phyloP scores from a whole-genome alignment of 148 eudicot genomes.

The Vaccinium vitisidaea region DNA sequence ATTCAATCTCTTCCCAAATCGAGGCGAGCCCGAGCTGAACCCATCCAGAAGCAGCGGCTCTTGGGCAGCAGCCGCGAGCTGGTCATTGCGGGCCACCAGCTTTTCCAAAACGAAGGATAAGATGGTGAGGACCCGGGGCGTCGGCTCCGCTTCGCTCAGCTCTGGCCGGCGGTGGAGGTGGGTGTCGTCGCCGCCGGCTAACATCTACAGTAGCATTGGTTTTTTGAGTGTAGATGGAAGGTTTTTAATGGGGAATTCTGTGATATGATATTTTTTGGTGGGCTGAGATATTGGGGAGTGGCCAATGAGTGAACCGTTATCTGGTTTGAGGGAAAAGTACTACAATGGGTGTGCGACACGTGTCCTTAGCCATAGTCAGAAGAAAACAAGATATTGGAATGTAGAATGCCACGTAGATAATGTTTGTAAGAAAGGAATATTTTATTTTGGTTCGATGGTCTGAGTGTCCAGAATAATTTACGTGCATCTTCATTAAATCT shows the following conservation, averaged over 20 bases:
- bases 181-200: constrained; percentile 21
- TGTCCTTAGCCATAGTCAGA: constrained; percentile 1
- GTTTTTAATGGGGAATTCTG: background rate
- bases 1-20: constrained; percentile 50
- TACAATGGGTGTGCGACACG: constrained; percentile 21
- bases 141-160: constrained; percentile 29
- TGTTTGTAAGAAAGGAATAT: background rate
- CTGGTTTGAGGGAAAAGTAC: constrained; percentile 17
- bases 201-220: constrained; percentile 26
- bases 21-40: background rate
- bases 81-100: constrained; percentile 69
- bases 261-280: background rate
- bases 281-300: background rate
- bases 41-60: constrained; percentile 1
- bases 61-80: constrained; percentile 22
- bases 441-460: no score
- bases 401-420: background rate
- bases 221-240: constrained; percentile 2
- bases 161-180: constrained; percentile 20
- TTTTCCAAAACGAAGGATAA: constrained; percentile 59
- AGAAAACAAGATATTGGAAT: background rate
- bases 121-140: constrained; percentile 64
- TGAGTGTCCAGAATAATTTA: no score
- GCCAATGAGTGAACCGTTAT: constrained; percentile 5
- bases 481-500: no score